Evolutionary conservation across 352 stramenopile genomes (phyloP), one percentile per base, ranked within the genome.

Genomic region (Phytophthora brassicae): DNA sequence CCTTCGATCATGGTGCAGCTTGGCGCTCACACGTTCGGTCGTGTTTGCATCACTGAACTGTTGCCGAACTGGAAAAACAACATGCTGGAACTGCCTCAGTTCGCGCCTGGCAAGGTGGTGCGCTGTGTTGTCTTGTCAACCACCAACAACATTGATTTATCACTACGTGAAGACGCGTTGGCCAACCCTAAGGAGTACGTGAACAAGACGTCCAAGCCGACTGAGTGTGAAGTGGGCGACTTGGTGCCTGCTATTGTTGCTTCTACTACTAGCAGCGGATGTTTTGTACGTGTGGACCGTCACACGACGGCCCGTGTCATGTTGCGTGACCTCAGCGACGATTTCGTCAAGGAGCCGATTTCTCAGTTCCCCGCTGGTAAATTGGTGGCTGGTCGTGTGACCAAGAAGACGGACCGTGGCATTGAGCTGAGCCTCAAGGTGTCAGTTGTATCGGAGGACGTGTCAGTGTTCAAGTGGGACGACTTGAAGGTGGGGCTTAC

Each of bases 361-460:
- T 61, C 69, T 4, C 80, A 88, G 46, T 99, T 99, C 74, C 88
- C 90, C 42, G 47, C 83, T 2, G 96, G 95, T n/a, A 97, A 92
- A 60, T 73, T 99, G 16, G 95, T 99, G 5, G 88, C 96, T 31
- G 95, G 95, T 16, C 97, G 97, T 43, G 90, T 99, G 42, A 98
- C 94, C 59, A 89, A 86, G 61, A 82, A 91, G 22, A 92, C 86
- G 24, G 66, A 84, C 35, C 79, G 83, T 24, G 84, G 84, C 7
- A 63, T 98, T 1, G 94, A 99, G 68, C 56, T 99, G 44, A 98
- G 95, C 60, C 70, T 99, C 36, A 97, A 98, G 77, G 86, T 96
- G 51, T 98, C 93, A 6, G 73, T 97, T 7, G 79, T 98, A 8
- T 90, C 97, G n/a, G 81, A 97, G 33, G 86, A 94, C 53, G 82